Evolutionary conservation across 2,329 filamentous ascomycete species (phyloP).

Genomic region (Scedosporium dehoogii): DNA sequence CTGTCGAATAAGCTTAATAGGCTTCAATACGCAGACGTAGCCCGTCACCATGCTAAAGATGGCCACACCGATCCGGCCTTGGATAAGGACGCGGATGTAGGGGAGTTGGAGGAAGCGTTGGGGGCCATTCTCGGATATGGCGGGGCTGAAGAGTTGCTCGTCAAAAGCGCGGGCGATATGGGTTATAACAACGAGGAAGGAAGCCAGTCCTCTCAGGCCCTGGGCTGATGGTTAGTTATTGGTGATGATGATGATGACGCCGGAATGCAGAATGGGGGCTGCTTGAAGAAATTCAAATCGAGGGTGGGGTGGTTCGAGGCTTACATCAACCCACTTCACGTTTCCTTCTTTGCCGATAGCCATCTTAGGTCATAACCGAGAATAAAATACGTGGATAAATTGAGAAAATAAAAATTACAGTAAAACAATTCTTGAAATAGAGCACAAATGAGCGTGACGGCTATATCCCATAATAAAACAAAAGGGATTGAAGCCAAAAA

Average conservation of each 20-base stretch:
- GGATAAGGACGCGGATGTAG: conserved; percentile 46
- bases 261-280: background rate
- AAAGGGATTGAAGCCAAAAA: background rate
- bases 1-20: conserved; percentile 42
- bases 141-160: conserved; percentile 36
- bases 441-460: background rate
- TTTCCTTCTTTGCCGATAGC: conserved; percentile 35
- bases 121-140: conserved; percentile 28
- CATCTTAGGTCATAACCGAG: conserved; percentile 16
- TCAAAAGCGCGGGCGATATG: conserved; percentile 43
- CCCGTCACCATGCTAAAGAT: conserved; percentile 58
- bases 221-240: conserved; percentile 15
- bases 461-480: background rate
- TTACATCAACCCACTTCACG: conserved; percentile 52
- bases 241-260: background rate
- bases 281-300: background rate
- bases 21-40: conserved; percentile 54
- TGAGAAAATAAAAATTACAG: background rate
- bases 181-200: conserved; percentile 43
- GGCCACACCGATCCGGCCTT: conserved; percentile 54
- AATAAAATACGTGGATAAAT: background rate
- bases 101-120: conserved; percentile 46
- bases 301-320: conserved; percentile 17
- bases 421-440: background rate
- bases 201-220: conserved; percentile 47